These are phyloP conservation scores for Schizonepeta tenuifolia DNA, from an alignment of 257 asterid species.

Conservation along the genomic window DNA sequence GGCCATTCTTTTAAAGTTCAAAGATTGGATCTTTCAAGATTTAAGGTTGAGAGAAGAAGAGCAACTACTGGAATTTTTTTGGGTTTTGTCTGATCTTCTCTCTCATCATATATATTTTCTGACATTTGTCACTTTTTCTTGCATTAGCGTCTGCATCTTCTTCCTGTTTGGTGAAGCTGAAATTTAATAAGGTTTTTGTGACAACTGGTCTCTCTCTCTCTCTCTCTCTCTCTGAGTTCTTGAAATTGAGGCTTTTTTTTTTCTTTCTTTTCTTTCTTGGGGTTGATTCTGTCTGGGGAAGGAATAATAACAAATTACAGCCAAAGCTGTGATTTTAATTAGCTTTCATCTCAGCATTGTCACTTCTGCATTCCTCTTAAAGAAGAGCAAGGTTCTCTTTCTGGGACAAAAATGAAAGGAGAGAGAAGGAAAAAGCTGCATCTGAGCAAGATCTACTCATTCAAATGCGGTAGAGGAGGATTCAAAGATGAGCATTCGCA, in stretches of 20 bases:
- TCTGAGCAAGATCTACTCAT: conserved; percentile 80
- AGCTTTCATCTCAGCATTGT: conserved; percentile 8
- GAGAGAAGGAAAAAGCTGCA: conserved; percentile 62
- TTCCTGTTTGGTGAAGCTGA: conserved; percentile 27
- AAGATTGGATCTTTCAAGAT: conserved; percentile 42
- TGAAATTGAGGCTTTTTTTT: conserved; percentile 16
- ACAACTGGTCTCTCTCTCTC: conserved; percentile 32
- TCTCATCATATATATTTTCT: not conserved
- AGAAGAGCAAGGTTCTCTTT: conserved; percentile 27
- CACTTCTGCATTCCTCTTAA: not conserved
- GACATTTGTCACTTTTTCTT: conserved; percentile 28
- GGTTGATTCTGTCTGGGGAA: not conserved
- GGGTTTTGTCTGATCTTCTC: conserved; percentile 3
- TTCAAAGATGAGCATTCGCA: conserved; percentile 64
- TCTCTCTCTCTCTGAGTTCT: conserved; percentile 14
- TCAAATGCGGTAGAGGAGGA: conserved; percentile 58
- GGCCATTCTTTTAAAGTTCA: conserved; percentile 27
- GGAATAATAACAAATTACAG: conserved; percentile 18
- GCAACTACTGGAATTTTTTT: not conserved
- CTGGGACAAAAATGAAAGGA: conserved; percentile 35
- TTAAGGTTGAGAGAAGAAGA: conserved; percentile 23
- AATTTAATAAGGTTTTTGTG: not conserved
- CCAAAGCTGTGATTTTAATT: conserved; percentile 10
- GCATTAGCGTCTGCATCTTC: conserved; percentile 22
- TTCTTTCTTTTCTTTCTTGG: conserved; percentile 28